Evolutionary conservation across 208 protist species (phyloP), one percentile per base, ranked within the genome.

Genomic region (Jaenimonas drosophilae): DNA sequence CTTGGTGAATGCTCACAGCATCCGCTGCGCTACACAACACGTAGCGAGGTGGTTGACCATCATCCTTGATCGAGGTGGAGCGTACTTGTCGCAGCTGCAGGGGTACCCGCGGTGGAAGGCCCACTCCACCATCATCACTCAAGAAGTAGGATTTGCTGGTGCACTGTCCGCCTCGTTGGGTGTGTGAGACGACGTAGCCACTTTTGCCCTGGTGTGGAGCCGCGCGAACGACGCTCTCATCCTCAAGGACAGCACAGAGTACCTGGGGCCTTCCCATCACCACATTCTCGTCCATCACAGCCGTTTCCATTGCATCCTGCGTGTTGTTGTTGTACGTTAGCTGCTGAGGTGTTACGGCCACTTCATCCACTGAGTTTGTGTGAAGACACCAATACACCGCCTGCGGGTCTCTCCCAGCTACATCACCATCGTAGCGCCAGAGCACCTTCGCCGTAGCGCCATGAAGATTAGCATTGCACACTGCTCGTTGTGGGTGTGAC

Each of bases 331-430:
- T 7, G 48, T 45, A 4, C 11, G 3, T 21, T 32, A 6, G 12
- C 17, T 3, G 3, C 16, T 31, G 23, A 21, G 21, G 19, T 3
- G n/a, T 21, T 0, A 12, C 47, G 23, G 25, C 17, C 6, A 9
- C 43, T 4, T 20, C 46, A 26, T 38, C 37, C 7, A 9, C 2
- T 23, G 31, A 20, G 14, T 23, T 19, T 21, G 52, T 27, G 19
- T 60, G 20, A 2, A 86, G 45, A 39, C 62, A 62, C 76, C 76
- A 91, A 54, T 82, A 88, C 14, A 91, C 48, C 2, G 77, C 77
- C 1, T 64, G 66, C 11, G 77, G 69, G n/a, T 64, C 44, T 16
- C 65, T 45, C 0, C 63, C 68, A 6, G 49, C 54, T 2, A 56
- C 57, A 43, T 84, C 80, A 1, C 43, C 45, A 24, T 72, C 67